Evolutionary conservation across 305 asterid species (phyloP).

Genomic region (Caryopteris hybrid): DNA sequence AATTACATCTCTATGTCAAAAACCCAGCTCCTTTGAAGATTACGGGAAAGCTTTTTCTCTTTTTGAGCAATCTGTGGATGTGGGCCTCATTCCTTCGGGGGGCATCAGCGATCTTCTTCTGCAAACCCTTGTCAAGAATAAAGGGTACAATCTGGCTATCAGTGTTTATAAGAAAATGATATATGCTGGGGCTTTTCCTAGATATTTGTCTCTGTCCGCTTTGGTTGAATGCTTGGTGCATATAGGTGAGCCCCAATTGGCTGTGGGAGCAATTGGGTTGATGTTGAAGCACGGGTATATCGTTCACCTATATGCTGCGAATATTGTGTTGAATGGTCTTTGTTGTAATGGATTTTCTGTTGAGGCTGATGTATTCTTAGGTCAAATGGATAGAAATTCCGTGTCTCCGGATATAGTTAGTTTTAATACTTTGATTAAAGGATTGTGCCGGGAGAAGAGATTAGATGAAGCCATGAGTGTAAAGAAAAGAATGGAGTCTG

Average conservation of each 20-base stretch:
- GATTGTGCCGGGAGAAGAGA: conserved; percentile 52
- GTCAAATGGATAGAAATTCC: conserved; percentile 34
- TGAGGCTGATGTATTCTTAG: conserved; percentile 41
- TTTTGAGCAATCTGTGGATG: conserved; percentile 37
- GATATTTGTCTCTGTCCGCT: conserved; percentile 44
- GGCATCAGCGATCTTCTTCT: conserved; percentile 35
- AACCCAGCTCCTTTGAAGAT: conserved; percentile 27
- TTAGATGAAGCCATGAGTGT: conserved; percentile 41
- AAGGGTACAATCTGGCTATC: conserved; percentile 40
- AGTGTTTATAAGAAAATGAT: conserved; percentile 39
- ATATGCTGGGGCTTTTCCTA: conserved; percentile 26
- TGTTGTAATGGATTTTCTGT: conserved; percentile 42
- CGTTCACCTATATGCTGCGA: conserved; percentile 35
- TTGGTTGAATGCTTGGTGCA: conserved; percentile 48
- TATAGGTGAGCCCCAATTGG: conserved; percentile 33
- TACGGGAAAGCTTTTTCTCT: conserved; percentile 25
- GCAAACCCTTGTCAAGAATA: conserved; percentile 48
- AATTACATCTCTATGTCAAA: conserved; percentile 32
- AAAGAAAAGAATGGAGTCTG: conserved; percentile 51
- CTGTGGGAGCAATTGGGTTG: conserved; percentile 43
- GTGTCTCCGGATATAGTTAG: conserved; percentile 44
- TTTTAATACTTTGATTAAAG: conserved; percentile 55
- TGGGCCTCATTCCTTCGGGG: conserved; percentile 39
- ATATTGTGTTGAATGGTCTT: conserved; percentile 50
- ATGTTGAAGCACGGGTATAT: conserved; percentile 49